Percentiles rank a stretch among this genome's conserved stretches.
phyloP scores from a whole-genome alignment of 2,329 filamentous ascomycete genomes.

The Colletotrichum aenigma region DNA sequence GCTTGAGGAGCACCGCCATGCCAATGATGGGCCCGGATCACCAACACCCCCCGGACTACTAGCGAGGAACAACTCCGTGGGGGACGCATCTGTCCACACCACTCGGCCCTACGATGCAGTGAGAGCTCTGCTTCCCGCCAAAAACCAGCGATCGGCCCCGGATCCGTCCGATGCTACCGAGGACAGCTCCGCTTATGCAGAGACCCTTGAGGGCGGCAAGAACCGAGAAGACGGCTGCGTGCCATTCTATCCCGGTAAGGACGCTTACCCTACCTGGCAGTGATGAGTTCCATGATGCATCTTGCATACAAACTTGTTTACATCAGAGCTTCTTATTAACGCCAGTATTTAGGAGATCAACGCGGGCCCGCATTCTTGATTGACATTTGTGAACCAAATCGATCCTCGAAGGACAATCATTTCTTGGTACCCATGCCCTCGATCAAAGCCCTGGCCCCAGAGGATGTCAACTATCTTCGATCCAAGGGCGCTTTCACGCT shows the following conservation, averaged over 20 bases:
- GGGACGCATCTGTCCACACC: not conserved
- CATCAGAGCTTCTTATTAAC: not conserved
- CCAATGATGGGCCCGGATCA: not conserved
- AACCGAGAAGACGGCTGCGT: not conserved
- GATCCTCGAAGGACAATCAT: constrained; percentile 6
- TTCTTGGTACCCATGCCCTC: constrained; percentile 9
- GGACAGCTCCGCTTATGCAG: constrained; percentile 14
- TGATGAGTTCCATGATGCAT: not conserved
- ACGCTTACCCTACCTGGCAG: not conserved
- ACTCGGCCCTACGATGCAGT: constrained; percentile 4
- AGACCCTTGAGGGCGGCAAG: constrained; percentile 1
- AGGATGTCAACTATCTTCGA: constrained; percentile 14
- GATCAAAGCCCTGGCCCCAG: constrained; percentile 1
- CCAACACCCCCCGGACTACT: not conserved
- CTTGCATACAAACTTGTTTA: not conserved
- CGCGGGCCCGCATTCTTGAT: constrained; percentile 2
- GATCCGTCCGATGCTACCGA: constrained; percentile 8
- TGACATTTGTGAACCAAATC: constrained; percentile 6
- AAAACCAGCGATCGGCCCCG: not conserved
- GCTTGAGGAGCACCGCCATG: not conserved
- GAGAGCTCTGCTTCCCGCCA: not conserved
- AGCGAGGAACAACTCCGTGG: not conserved
- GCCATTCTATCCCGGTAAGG: constrained; percentile 6
- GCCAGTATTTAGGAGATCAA: not conserved
- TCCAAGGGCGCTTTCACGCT: constrained; percentile 23